A percentile compares a stretch with the other conserved stretches of the same genome.
These are phyloP conservation scores for Trichoderma afroharzianum DNA, from an alignment of 2,329 filamentous ascomycete species.

Conservation along the genomic window DNA sequence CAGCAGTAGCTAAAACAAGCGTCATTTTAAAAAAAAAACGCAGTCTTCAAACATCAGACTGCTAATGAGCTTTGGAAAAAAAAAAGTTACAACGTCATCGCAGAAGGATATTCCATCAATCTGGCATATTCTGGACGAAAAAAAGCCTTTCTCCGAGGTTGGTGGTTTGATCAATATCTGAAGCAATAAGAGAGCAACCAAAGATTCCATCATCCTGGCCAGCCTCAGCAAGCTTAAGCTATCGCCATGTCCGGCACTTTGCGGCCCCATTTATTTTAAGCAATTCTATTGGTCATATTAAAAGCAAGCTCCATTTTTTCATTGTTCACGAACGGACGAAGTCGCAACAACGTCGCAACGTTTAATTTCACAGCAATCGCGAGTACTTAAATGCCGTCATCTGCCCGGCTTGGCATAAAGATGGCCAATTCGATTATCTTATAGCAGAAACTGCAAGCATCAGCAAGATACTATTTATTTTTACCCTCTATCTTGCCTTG, in stretches of 20 bases:
- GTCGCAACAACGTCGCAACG: not conserved
- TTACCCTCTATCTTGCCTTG: not conserved
- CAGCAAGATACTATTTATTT: not conserved
- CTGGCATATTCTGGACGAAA: not conserved
- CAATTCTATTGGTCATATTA: conserved; percentile 29
- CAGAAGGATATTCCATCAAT: not conserved
- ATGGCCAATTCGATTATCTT: not conserved
- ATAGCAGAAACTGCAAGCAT: not conserved
- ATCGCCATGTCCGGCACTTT: not conserved
- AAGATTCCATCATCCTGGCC: not conserved
- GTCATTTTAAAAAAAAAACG: not conserved
- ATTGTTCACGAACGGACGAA: not conserved
- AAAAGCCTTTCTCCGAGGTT: not conserved
- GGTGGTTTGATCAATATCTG: not conserved
- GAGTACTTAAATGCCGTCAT: not conserved
- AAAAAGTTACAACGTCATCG: not conserved
- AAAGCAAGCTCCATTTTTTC: conserved; percentile 28
- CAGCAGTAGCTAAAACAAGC: not conserved
- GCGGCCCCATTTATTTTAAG: not conserved
- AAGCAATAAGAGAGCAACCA: not conserved
- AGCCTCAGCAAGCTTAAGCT: not conserved
- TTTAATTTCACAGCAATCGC: too few species aligned
- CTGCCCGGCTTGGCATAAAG: not conserved
- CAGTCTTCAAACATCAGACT: not conserved
- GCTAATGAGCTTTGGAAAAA: not conserved